phyloP scores from a whole-genome alignment of 768 basidiomycete genomes.

The Clathrus columnatus region DNA sequence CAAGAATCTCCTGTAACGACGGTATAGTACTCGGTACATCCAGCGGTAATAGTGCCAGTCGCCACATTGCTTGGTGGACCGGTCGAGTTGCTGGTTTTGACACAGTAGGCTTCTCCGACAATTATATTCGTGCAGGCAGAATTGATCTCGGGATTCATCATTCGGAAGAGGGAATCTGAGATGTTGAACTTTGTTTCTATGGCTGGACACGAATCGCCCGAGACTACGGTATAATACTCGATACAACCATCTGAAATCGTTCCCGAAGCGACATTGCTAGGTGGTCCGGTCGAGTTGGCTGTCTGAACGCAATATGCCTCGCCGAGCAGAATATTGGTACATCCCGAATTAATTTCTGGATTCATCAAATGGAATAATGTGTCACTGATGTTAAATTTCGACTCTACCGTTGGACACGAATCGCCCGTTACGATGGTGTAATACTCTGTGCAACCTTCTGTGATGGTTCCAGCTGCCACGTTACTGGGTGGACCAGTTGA shows the following conservation, averaged over 20 bases:
- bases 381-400: not conserved
- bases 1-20: constrained; percentile 3
- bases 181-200: constrained; percentile 3
- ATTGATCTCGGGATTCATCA: constrained; percentile 8
- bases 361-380: not conserved
- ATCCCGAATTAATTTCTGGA: constrained; percentile 4
- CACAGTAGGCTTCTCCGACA: not conserved
- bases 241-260: constrained; percentile 1
- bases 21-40: constrained; percentile 3
- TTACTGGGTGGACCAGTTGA: not conserved
- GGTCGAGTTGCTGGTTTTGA: not conserved
- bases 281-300: not conserved
- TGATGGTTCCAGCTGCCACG: constrained; percentile 2
- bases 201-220: not conserved
- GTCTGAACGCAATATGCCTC: not conserved
- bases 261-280: not conserved
- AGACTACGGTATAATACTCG: constrained; percentile 3
- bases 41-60: constrained; percentile 1
- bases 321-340: not conserved
- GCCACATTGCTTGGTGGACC: not conserved
- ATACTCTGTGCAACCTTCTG: not conserved
- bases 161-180: not conserved
- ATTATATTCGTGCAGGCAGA: not conserved
- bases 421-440: constrained; percentile 5
- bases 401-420: not conserved